Conservation (phyloP, 148 eudicot genomes). For the Bassia scoparia region DNA sequence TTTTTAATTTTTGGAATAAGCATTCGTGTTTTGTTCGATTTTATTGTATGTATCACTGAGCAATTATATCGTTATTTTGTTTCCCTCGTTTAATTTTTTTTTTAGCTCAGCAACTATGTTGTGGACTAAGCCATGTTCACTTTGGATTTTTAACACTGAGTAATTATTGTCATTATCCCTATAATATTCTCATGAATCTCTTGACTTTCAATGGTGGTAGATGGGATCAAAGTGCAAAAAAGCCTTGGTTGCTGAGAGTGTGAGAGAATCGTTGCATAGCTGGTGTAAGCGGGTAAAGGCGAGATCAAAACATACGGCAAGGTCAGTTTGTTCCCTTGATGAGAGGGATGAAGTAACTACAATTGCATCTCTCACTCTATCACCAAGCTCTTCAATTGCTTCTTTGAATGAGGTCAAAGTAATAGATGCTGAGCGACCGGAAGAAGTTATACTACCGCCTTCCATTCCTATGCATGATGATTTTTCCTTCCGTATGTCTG, state of each 20-base stretch:
- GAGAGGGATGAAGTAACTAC: conserved; percentile 78
- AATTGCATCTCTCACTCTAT: conserved; percentile 69
- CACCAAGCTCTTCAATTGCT: conserved; percentile 62
- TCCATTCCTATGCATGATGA: conserved; percentile 26
- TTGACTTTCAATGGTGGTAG: conserved; percentile 30
- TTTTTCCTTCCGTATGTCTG: conserved; percentile 47
- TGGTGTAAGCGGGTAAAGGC: conserved; percentile 95
- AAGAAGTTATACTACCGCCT: conserved; percentile 23
- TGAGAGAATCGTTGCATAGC: conserved; percentile 85
- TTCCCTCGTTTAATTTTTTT: too few relatives aligned
- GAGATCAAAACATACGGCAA: conserved; percentile 63
- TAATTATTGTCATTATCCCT: too few relatives aligned
- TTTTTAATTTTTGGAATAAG: too few relatives aligned
- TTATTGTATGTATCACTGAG: too few relatives aligned
- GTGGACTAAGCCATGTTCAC: too few relatives aligned
- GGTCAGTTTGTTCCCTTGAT: conserved; percentile 80
- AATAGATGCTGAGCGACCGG: conserved; percentile 23
- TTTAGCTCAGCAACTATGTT: too few relatives aligned
- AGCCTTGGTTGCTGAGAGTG: conserved; percentile 86
- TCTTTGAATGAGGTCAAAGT: conserved; percentile 49
- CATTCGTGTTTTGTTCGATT: too few relatives aligned
- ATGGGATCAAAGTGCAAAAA: conserved; percentile 94
- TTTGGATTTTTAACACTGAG: too few relatives aligned
- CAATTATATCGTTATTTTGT: too few relatives aligned
- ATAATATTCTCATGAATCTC: not conserved